Base-by-base conservation (phyloP, 148 eudicot genomes). In the Drosera capensis region DNA sequence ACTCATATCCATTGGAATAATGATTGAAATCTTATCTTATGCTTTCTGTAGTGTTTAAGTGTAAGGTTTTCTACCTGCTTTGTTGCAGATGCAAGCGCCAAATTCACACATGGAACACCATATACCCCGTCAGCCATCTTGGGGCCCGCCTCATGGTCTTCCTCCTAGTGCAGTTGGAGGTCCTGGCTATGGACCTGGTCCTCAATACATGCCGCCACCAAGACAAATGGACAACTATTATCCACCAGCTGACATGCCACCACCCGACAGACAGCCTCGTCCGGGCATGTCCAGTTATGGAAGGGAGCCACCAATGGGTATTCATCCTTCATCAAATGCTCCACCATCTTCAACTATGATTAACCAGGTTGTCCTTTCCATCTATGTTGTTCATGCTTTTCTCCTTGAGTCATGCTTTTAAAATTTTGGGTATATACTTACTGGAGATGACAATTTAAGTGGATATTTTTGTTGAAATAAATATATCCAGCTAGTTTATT, bases 301-400 rank as follows among this genome's bases (percentile, higher is more conserved):
- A 47, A 78, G 95, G 58, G 95, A 86, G 56, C 74, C 92, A 31
- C 56, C 81, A 28, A 24, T 63, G 55, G 58, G 60, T 51, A 54
- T 45, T 22, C 90, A 77, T 58, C 54, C 75, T 25, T 53, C 95
- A 54, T 62, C 86, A 17, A 70, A 72, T 64, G 53, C 74, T 54
- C 90, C 77, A 52, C 56, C 90, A 20, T 58, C 79, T 30, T 66
- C 76, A 26, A 68, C 90, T 49, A 52, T 80, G 67, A 64, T 75
- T 47, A 75, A 92, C 45, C 83, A 86, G 95, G 95, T 86, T 52
- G n/a, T n/a, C n/a, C n/a, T n/a, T n/a, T n/a, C n/a, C n/a, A n/a
- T n/a, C n/a, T n/a, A n/a, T n/a, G n/a, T 25, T 31, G 6, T 26
- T 28, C 38, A 25, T 48, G 34, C 51, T 42, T 18, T 14, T 15